Conservation (phyloP, 2,329 filamentous ascomycete genomes). For the Aspergillus oerlinghausenensis region DNA sequence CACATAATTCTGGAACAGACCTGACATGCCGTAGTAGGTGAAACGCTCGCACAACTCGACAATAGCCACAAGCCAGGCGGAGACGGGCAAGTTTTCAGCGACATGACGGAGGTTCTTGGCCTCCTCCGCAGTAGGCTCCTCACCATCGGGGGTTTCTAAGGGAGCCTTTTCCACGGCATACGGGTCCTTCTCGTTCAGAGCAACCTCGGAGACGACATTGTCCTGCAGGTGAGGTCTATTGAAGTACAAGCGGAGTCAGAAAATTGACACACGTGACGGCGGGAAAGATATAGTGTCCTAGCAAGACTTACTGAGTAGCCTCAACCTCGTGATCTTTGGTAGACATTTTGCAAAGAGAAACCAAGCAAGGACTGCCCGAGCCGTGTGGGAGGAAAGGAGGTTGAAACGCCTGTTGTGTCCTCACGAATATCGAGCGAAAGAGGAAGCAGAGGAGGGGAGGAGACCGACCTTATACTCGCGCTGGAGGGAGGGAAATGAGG, state of each 20-base stretch:
- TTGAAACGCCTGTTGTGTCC: slow-evolving; percentile 5
- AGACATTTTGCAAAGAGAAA: slow-evolving; percentile 19
- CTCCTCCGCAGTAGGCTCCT: slow-evolving; percentile 52
- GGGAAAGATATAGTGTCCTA: neutral
- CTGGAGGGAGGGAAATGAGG: slow-evolving; percentile 15
- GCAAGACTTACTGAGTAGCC: slow-evolving; percentile 22
- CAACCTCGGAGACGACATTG: slow-evolving; percentile 13
- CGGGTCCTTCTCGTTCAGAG: slow-evolving; percentile 21
- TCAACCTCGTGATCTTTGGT: slow-evolving; percentile 24
- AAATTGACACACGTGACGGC: neutral
- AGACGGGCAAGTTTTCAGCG: slow-evolving; percentile 52
- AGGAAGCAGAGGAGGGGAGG: slow-evolving; percentile 6
- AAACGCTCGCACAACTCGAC: slow-evolving; percentile 57
- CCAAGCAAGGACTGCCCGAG: slow-evolving; percentile 4
- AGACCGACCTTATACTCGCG: slow-evolving; percentile 23
- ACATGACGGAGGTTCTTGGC: slow-evolving; percentile 48
- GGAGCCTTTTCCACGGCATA: slow-evolving; percentile 29
- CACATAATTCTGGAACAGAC: slow-evolving; percentile 56
- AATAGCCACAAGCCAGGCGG: slow-evolving; percentile 54
- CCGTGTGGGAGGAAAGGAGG: slow-evolving; percentile 1
- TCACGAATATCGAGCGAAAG: slow-evolving; percentile 8
- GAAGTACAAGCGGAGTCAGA: neutral
- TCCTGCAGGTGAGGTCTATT: slow-evolving; percentile 14
- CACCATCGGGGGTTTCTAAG: slow-evolving; percentile 41
- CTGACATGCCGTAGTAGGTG: slow-evolving; percentile 53